Conservation (phyloP, 371 early-diverging fungal species). For the Blakeslea trispora region DNA sequence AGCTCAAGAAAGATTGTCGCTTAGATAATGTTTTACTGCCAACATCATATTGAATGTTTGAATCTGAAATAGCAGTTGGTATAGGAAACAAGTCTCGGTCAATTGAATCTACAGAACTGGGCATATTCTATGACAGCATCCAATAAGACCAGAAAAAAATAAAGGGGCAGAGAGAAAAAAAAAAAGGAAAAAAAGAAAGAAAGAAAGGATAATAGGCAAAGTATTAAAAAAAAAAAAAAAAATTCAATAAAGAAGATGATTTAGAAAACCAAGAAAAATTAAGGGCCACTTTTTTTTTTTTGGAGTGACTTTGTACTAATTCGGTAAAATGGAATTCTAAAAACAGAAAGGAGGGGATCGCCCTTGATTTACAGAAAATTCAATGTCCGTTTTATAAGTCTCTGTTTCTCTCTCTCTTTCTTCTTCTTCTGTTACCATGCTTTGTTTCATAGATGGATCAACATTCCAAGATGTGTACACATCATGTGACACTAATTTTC, state of each 20-base stretch:
- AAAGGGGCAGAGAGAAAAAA: slow-evolving; percentile 2
- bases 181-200: neutral
- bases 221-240: too few relatives aligned
- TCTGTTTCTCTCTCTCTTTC: too few relatives aligned
- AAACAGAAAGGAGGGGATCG: neutral
- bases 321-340: slow-evolving; percentile 14
- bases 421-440: too few relatives aligned
- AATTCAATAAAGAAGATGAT: too few relatives aligned
- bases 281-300: too few relatives aligned
- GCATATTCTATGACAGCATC: neutral
- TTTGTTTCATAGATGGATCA: too few relatives aligned
- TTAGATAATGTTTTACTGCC: neutral
- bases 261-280: neutral
- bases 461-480: too few relatives aligned
- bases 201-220: neutral
- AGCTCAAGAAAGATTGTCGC: slow-evolving; percentile 5
- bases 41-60: slow-evolving; percentile 5
- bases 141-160: neutral
- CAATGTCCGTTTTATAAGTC: too few relatives aligned
- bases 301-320: slow-evolving; percentile 1
- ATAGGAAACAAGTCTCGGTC: slow-evolving; percentile 11
- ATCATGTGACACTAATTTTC: too few relatives aligned
- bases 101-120: slow-evolving; percentile 5
- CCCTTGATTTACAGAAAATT: neutral
- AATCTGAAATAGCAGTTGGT: neutral